Base-by-base conservation (phyloP, 805 yeast species). In the Yarrowia sp. region DNA sequence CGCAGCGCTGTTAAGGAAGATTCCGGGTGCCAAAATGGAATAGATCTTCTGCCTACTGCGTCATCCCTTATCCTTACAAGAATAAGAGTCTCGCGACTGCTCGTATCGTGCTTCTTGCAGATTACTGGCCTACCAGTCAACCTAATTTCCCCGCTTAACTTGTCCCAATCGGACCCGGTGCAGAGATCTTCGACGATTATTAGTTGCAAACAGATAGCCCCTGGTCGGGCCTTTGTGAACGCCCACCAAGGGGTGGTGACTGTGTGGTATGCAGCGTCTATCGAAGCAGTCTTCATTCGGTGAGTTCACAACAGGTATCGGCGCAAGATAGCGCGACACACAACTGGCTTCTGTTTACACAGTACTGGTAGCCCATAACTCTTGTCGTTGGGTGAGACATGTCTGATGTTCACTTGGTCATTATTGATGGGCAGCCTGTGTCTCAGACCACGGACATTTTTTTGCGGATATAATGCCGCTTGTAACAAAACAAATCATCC, bases 111-210 rank as follows among this genome's bases (percentile, higher is more conserved):
- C 8, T 1, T 11, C 58, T 36, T 38, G 58, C 58, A 52, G 58
- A 36, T 52, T 36, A 36, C 41, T 36, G 58, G 38, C 35, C 8
- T 14, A 8, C 36, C 53, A 15, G 10, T n/a, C 41, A 53, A 38
- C 45, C 38, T 16, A 52, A 52, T 52, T 38, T 38, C 58, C 58
- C 59, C 59, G 59, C 59, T 53, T 53, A 53, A 53, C 45, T 16
- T 53, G 59, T 53, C 59, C 59, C 45, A 53, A 53, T 53, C n/a
- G 26, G 59, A 11, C 16, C 45, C 59, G n/a, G 10, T 53, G 59
- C 59, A 53, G 45, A 12, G 59, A 52, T 52, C 56, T 36, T 36
- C 56, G 22, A 32, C 40, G 40, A 16, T n/a, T 32, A n/a, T 9
- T 4, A 48, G 35, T 22, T 48, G 14, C 52, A 12, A 22, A n/a